Evolutionary conservation across 768 basidiomycete genomes (phyloP).

Genomic region (Phlegmacium glaucopus): DNA sequence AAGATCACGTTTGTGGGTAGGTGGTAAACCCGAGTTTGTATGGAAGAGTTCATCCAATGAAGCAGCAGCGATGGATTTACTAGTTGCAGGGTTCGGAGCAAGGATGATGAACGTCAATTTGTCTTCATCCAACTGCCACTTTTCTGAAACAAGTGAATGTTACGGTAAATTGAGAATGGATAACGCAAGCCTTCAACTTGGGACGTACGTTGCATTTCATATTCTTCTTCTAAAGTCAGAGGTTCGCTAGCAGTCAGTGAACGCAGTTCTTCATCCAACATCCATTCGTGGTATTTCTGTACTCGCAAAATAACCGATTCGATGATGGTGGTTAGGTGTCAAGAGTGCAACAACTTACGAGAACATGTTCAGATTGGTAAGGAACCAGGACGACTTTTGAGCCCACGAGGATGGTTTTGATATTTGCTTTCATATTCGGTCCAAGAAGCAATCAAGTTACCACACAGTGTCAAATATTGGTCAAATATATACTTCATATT

Average conservation of each 20-base stretch:
- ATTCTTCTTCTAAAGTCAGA: conserved; percentile 75
- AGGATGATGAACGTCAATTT: conserved; percentile 93
- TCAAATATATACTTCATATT: too few species aligned
- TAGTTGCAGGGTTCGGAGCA: conserved; percentile 27
- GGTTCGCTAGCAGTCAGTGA: conserved; percentile 84
- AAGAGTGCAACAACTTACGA: conserved; percentile 25
- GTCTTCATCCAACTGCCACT: conserved; percentile 85
- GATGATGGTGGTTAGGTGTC: not conserved
- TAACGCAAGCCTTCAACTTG: too few species aligned
- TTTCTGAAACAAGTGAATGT: conserved; percentile 44
- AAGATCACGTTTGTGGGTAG: conserved; percentile 31
- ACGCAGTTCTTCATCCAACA: conserved; percentile 70
- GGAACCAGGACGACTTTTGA: conserved; percentile 74
- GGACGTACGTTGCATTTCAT: conserved; percentile 83
- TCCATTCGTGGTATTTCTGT: conserved; percentile 88
- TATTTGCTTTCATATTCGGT: conserved; percentile 64
- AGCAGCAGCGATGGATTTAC: too few species aligned
- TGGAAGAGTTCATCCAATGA: conserved; percentile 13
- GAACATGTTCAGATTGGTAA: conserved; percentile 60
- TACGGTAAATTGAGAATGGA: too few species aligned
- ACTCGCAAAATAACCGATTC: not conserved
- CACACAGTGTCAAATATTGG: too few species aligned
- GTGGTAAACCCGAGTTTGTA: conserved; percentile 12
- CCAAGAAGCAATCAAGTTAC: too few species aligned
- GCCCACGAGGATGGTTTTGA: conserved; percentile 62